These are phyloP conservation scores for Panicum miliaceum DNA, from an alignment of 176 grass and related monocot species.

Conservation along the genomic window DNA sequence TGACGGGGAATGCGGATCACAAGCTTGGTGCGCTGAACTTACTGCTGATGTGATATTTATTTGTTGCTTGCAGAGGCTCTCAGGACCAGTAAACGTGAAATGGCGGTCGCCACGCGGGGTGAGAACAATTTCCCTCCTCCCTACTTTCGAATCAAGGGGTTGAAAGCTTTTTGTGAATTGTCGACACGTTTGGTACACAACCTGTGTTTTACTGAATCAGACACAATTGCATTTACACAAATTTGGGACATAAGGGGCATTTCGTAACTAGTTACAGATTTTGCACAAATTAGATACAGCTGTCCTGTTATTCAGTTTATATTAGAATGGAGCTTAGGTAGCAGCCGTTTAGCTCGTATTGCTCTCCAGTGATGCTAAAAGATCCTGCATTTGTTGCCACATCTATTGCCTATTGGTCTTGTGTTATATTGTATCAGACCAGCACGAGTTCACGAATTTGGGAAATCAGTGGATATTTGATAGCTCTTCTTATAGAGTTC, in stretches of 20 bases:
- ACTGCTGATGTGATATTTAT: background rate
- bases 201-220: background rate
- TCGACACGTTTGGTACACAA: slow-evolving; percentile 14
- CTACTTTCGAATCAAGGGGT: background rate
- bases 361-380: slow-evolving; percentile 3
- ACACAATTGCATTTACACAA: background rate
- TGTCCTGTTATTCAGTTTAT: background rate
- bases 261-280: background rate
- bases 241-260: background rate
- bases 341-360: slow-evolving; percentile 21
- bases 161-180: background rate
- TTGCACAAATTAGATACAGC: background rate
- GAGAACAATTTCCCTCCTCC: slow-evolving; percentile 23
- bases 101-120: slow-evolving; percentile 87
- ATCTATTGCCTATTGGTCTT: slow-evolving; percentile 20
- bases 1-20: background rate
- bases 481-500: background rate
- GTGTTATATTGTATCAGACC: slow-evolving; percentile 13
- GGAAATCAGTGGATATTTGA: background rate
- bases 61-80: slow-evolving; percentile 70
- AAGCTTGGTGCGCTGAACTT: slow-evolving; percentile 3
- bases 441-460: background rate
- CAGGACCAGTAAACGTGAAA: slow-evolving; percentile 95
- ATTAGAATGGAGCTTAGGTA: background rate
- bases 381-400: background rate